Base-by-base conservation (phyloP, 306 rosid genomes). In the Sphenostylis stenocarpa region DNA sequence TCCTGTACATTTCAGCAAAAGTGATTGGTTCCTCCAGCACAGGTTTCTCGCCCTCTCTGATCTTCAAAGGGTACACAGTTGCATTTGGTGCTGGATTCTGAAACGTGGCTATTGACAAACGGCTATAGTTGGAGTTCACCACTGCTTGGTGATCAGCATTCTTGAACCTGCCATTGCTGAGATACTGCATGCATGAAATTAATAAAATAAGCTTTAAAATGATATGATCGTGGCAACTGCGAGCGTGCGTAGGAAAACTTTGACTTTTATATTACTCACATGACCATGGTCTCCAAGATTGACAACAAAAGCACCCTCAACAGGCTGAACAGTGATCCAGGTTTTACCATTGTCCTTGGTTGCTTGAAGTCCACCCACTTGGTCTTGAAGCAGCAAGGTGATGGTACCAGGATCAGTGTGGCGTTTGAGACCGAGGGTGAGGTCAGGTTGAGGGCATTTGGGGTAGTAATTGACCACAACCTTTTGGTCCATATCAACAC, bases 351-450 rank as follows among this genome's bases (percentile, higher is more conserved):
- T 74, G 4, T 96, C 99, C 15, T 82, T 82, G 0, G 99, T 95
- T 7, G 94, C 98, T 41, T 92, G 99, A 66, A 95, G 99, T 0
- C 99, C 99, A 2, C 98, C 99, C 0, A 92, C 99, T 15, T 92
- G 94, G 34, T 95, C 99, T 16, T 95, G 99, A 13, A 95, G 89
- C 52, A 95, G 56, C 12, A 95, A 84, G 1, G 99, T 95, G 4
- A 95, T 95, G n/a, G 97, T 92, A 1, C 99, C 97, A 0, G 98
- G 97, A 11, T 95, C 99, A 0, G 98, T 95, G 79, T 95, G 99
- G 33, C 97, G 88, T 41, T 95, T 95, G 1, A 95, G 87, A 0
- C 99, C 99, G 1, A 95, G 89, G 0, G 99, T 89, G 4, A 95
- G 96, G 26, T 95, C 97, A 0, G 97, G 99, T 28, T 92, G 82